Evolutionary conservation across 1,284 basidiomycete genomes (phyloP), one percentile per base, ranked within the genome.

Genomic region (Rhodotorula sp.): DNA sequence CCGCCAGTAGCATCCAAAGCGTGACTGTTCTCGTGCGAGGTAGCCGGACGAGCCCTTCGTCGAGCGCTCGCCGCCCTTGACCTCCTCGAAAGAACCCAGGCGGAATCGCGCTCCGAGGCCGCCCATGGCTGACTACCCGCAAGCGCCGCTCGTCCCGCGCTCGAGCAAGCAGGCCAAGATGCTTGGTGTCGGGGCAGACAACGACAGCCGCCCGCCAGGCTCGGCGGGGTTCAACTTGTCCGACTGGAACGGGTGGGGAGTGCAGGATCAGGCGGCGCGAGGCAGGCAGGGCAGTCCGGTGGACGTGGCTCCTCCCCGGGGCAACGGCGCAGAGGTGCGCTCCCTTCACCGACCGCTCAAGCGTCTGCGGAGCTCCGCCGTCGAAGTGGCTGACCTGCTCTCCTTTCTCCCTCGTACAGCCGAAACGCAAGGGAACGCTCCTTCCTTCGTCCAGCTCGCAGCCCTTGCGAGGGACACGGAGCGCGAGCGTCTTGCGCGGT

Each of bases 151-250:
- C 60, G 67, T 70, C 9, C 66, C 68, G 15, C 70, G 67, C 49
- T 24, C 62, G 20, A 66, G 62, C 22, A 74, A 74, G 60, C 70
- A 72, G 62, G 73, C 73, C 39, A 74, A 74, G 66, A 70, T 74
- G 73, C 70, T 74, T 61, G 73, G 73, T 8, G 63, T 74, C 32
- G 67, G 59, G 20, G 46, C 62, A n/a, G 60, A 53, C 57, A 58
- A 59, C 49, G 24, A 66, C 57, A 61, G 60, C 15, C 30, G 47
- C 54, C 39, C 22, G 53, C 27, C 54, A 29, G 36, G 30, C 55
- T 9, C 59, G 30, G 47, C 54, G 52, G 24, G 10, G 27, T 24
- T 7, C 52, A 17, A 51, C 32, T 49, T n/a, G 22, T 4, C 30
- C 46, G 30, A 56, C 19, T 59, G 57, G 62, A 34, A 68, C 52